phyloP scores from a whole-genome alignment of 164 flowering plant genomes.

The Pachysandra terminalis region DNA sequence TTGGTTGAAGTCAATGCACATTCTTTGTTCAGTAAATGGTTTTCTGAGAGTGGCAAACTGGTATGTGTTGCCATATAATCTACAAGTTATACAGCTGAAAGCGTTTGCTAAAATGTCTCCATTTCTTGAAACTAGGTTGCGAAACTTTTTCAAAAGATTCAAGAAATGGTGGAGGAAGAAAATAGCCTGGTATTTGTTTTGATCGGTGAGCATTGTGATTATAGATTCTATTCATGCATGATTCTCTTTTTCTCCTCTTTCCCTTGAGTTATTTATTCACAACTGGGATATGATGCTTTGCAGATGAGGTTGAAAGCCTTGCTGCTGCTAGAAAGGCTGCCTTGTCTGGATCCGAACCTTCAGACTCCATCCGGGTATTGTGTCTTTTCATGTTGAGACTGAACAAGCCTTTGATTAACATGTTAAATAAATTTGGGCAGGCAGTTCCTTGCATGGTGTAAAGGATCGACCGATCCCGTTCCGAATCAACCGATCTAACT shows the following conservation, averaged over 20 bases:
- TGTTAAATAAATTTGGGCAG: not conserved
- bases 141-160: slow-evolving; percentile 93
- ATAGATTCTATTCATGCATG: not conserved
- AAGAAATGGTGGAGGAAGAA: slow-evolving; percentile 99
- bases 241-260: not conserved
- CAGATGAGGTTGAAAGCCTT: slow-evolving; percentile 99
- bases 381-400: not conserved
- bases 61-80: slow-evolving; percentile 34
- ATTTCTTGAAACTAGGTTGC: slow-evolving; percentile 63
- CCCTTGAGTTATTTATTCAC: not conserved
- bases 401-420: not conserved
- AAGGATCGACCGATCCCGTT: too few relatives aligned
- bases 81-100: not conserved
- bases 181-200: slow-evolving; percentile 93
- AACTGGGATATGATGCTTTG: slow-evolving; percentile 15
- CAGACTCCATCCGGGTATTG: slow-evolving; percentile 88
- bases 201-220: slow-evolving; percentile 73
- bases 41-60: slow-evolving; percentile 99
- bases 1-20: slow-evolving; percentile 98
- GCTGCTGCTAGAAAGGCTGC: slow-evolving; percentile 99
- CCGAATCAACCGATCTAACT: too few relatives aligned
- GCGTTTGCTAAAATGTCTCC: slow-evolving; percentile 5
- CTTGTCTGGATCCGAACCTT: slow-evolving; percentile 97
- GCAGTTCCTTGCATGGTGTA: too few relatives aligned
- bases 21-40: slow-evolving; percentile 99